phyloP scores from a whole-genome alignment of 1,284 basidiomycete species.

The Gomphus bonarii region DNA sequence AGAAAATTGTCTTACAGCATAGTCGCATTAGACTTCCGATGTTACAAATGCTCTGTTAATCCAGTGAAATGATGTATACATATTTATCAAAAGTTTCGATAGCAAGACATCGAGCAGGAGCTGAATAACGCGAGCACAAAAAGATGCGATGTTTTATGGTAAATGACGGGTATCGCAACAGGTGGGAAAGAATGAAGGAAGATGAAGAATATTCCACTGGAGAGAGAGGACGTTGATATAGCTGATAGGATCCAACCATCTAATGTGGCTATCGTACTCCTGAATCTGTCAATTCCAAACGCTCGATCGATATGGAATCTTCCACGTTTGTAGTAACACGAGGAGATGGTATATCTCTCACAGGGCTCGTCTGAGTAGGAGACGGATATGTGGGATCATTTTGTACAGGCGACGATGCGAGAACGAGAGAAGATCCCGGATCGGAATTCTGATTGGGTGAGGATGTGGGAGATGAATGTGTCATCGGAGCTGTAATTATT shows the following conservation, averaged over 20 bases:
- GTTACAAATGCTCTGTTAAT: slow-evolving; percentile 6
- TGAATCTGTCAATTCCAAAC: background rate
- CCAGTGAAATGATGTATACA: slow-evolving; percentile 1
- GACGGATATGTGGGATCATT: background rate
- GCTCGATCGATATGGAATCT: background rate
- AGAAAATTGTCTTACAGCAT: no score
- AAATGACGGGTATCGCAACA: background rate
- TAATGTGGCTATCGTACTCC: background rate
- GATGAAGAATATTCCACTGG: background rate
- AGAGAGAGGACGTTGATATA: background rate
- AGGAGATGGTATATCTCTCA: background rate
- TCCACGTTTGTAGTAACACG: background rate
- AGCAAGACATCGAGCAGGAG: background rate
- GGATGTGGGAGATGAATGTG: background rate
- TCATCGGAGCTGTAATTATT: background rate
- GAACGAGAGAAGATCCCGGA: background rate
- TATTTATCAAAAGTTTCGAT: background rate
- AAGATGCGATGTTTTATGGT: background rate
- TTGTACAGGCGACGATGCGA: background rate
- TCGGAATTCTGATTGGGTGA: background rate
- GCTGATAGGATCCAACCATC: background rate
- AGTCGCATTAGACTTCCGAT: no score
- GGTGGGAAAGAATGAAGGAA: background rate
- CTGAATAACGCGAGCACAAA: background rate
- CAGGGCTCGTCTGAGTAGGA: background rate